Conservation (phyloP, 805 yeast genomes). For the Candida anglica region DNA sequence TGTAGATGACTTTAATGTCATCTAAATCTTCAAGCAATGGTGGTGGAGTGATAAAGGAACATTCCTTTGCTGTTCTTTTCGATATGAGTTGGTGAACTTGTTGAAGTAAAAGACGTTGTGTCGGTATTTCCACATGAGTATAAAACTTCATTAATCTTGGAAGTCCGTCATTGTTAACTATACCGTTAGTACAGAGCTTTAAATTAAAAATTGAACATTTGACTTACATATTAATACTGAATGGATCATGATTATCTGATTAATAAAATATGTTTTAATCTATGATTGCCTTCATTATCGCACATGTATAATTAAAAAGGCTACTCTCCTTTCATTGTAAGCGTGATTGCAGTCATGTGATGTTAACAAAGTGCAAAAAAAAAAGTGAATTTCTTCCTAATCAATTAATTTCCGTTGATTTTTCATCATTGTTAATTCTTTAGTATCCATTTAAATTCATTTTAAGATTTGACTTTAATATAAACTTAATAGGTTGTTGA, state of each 20-base stretch:
- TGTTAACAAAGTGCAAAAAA: too few species aligned
- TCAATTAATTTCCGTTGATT: too few species aligned
- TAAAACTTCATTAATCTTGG: conserved; percentile 90
- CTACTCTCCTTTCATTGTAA: too few species aligned
- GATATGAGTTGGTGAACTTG: conserved; percentile 80
- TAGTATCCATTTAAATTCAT: too few species aligned
- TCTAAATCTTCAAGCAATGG: conserved; percentile 66
- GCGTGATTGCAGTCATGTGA: too few species aligned
- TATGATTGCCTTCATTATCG: too few species aligned
- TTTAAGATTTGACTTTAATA: too few species aligned
- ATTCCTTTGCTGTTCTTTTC: conserved; percentile 67
- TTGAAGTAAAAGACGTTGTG: conserved; percentile 73
- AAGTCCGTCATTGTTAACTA: conserved; percentile 84
- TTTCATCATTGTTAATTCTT: too few species aligned
- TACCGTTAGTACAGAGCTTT: conserved; percentile 16
- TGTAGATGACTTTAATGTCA: conserved; percentile 82
- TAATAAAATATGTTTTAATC: too few species aligned
- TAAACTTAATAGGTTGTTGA: too few species aligned
- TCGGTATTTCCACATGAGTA: conserved; percentile 81
- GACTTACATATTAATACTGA: conserved; percentile 76
- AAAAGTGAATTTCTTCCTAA: too few species aligned
- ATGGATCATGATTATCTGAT: conserved; percentile 70
- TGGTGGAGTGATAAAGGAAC: conserved; percentile 89
- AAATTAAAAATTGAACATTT: background rate
- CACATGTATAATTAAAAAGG: too few species aligned